phyloP scores from a whole-genome alignment of 352 stramenopile species.

The Globisporangium nodosum region DNA sequence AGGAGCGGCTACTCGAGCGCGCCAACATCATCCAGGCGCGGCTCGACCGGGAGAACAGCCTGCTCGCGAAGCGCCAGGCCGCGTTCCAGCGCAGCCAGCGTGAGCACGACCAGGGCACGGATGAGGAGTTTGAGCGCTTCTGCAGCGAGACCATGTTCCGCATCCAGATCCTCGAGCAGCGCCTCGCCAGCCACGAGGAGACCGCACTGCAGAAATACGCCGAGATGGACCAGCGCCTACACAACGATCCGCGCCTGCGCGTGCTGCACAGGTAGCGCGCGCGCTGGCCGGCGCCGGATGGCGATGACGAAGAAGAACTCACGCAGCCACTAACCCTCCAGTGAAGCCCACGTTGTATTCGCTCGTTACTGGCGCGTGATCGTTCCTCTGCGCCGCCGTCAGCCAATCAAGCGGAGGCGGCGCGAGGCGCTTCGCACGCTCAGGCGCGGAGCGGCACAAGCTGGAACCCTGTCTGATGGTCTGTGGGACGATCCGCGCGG shows the following conservation, averaged over 20 bases:
- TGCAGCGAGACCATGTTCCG: slow-evolving; percentile 95
- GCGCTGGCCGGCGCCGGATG: not conserved
- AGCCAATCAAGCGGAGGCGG: not conserved
- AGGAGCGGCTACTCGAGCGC: slow-evolving; percentile 90
- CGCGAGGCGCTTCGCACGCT: not conserved
- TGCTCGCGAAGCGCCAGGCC: slow-evolving; percentile 89
- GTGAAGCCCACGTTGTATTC: slow-evolving; percentile 78
- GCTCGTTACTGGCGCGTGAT: slow-evolving; percentile 33
- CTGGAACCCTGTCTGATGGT: not conserved
- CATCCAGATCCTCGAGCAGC: slow-evolving; percentile 94
- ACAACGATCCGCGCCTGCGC: slow-evolving; percentile 77
- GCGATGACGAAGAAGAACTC: not conserved
- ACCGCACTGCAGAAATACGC: slow-evolving; percentile 92
- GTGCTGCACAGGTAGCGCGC: slow-evolving; percentile 57
- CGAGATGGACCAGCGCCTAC: slow-evolving; percentile 90
- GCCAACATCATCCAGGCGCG: slow-evolving; percentile 93
- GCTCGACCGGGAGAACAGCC: slow-evolving; percentile 91
- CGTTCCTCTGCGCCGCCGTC: slow-evolving; percentile 17
- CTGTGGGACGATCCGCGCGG: not conserved
- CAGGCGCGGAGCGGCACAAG: slow-evolving; percentile 6
- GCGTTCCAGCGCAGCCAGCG: slow-evolving; percentile 90
- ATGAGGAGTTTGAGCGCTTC: slow-evolving; percentile 93
- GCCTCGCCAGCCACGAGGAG: slow-evolving; percentile 89
- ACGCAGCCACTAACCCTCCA: slow-evolving; percentile 20
- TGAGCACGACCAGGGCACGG: slow-evolving; percentile 87